Evolutionary conservation across 2,329 filamentous ascomycete genomes (phyloP).

Genomic region (Apiospora hydei): DNA sequence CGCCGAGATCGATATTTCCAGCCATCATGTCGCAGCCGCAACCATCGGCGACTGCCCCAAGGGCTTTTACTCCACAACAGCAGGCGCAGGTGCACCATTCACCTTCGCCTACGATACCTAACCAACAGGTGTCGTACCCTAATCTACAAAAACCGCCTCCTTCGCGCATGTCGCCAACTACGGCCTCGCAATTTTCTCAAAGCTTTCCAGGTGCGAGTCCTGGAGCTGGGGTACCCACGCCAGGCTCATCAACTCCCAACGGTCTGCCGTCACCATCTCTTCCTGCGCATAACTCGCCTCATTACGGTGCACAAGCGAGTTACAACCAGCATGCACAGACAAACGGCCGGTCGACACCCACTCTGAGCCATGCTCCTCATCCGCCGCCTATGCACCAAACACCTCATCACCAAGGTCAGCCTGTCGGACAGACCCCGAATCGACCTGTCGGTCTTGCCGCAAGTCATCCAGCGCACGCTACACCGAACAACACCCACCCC

Average conservation of each 20-base stretch:
- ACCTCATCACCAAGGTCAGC: constrained; percentile 14
- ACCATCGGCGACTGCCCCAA: constrained; percentile 47
- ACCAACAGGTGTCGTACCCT: background rate
- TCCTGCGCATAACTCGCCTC: constrained; percentile 11
- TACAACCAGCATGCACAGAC: constrained; percentile 1
- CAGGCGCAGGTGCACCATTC: constrained; percentile 20
- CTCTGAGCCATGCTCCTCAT: background rate
- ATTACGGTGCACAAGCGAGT: background rate
- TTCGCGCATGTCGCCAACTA: constrained; percentile 12
- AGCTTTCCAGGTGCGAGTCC: constrained; percentile 20
- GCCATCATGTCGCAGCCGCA: constrained; percentile 66
- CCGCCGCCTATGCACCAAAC: background rate
- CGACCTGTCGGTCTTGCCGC: constrained; percentile 7
- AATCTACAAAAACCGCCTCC: constrained; percentile 4
- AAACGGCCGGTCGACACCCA: constrained; percentile 18
- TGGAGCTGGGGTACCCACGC: constrained; percentile 14
- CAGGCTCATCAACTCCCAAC: constrained; percentile 8
- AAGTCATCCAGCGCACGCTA: background rate
- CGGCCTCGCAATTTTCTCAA: constrained; percentile 14
- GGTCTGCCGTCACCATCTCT: constrained; percentile 23
- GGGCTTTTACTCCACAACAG: constrained; percentile 33
- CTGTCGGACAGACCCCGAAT: background rate
- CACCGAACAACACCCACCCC: constrained; percentile 6
- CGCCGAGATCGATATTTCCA: background rate
- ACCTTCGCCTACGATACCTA: constrained; percentile 28